phyloP scores from a whole-genome alignment of 2,329 filamentous ascomycete genomes.

The Monilinia polystroma region DNA sequence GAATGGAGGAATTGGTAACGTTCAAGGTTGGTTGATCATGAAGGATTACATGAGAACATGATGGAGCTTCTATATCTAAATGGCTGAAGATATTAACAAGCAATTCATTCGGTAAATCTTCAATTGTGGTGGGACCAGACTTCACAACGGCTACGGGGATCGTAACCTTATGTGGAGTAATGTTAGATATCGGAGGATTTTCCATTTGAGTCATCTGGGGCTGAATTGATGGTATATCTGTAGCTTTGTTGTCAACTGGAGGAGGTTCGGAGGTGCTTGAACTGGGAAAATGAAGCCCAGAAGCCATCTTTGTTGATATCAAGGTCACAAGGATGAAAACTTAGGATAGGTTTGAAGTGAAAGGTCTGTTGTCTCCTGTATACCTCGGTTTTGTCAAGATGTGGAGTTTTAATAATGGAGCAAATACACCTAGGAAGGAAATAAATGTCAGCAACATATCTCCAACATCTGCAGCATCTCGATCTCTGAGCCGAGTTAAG shows the following conservation, averaged over 20 bases:
- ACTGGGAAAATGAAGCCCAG: neutral
- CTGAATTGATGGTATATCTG: neutral
- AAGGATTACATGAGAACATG: slow-evolving; percentile 45
- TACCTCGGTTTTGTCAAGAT: no score
- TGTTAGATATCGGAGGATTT: neutral
- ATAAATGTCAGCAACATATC: no score
- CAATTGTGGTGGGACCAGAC: slow-evolving; percentile 26
- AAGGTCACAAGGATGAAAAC: neutral
- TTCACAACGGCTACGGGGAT: neutral
- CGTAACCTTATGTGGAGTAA: slow-evolving; percentile 1
- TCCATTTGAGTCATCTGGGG: neutral
- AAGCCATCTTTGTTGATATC: neutral
- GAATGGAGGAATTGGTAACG: slow-evolving; percentile 43
- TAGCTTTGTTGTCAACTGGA: neutral
- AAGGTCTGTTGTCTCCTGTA: no score
- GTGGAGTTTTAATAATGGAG: no score
- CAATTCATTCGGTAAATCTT: slow-evolving; percentile 59
- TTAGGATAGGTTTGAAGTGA: neutral
- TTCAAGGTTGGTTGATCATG: slow-evolving; percentile 49
- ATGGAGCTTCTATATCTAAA: slow-evolving; percentile 52
- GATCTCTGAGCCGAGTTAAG: no score
- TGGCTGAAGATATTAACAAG: slow-evolving; percentile 56
- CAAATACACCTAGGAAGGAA: no score
- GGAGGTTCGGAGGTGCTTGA: neutral
- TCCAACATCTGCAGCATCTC: no score